Evolutionary conservation across 2,329 filamentous ascomycete species (phyloP).

Genomic region (Fusarium cyanostomum): DNA sequence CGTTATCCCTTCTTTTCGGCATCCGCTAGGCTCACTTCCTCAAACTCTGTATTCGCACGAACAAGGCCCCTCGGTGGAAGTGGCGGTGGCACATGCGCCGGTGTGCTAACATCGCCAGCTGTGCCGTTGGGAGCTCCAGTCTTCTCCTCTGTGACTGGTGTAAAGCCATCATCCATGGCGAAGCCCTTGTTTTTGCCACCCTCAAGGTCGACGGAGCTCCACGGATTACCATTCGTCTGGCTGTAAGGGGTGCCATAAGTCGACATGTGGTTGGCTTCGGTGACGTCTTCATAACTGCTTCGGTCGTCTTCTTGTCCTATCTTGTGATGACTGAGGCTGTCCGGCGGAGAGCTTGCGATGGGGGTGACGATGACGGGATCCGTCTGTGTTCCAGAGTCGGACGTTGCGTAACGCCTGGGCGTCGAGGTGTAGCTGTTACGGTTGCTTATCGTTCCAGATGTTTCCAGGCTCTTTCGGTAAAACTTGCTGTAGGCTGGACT

Average conservation of each 20-base stretch:
- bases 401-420: slow-evolving; percentile 30
- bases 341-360: neutral
- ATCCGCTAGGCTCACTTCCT: slow-evolving; percentile 2
- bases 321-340: neutral
- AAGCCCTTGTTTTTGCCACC: neutral
- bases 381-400: slow-evolving; percentile 43
- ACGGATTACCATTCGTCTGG: neutral
- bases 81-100: slow-evolving; percentile 12
- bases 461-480: slow-evolving; percentile 45
- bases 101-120: slow-evolving; percentile 5
- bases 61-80: slow-evolving; percentile 16
- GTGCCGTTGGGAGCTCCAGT: neutral
- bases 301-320: neutral
- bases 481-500: slow-evolving; percentile 51
- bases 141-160: slow-evolving; percentile 4
- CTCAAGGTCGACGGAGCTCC: neutral
- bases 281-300: slow-evolving; percentile 28
- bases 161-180: neutral
- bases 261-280: neutral
- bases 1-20: neutral
- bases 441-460: slow-evolving; percentile 27
- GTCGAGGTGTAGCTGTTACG: slow-evolving; percentile 36
- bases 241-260: neutral
- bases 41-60: neutral
- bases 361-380: slow-evolving; percentile 32